Percentiles rank a stretch among this genome's conserved stretches.
Conservation (phyloP, 2,329 filamentous ascomycete genomes). For the Fusarium sp. region DNA sequence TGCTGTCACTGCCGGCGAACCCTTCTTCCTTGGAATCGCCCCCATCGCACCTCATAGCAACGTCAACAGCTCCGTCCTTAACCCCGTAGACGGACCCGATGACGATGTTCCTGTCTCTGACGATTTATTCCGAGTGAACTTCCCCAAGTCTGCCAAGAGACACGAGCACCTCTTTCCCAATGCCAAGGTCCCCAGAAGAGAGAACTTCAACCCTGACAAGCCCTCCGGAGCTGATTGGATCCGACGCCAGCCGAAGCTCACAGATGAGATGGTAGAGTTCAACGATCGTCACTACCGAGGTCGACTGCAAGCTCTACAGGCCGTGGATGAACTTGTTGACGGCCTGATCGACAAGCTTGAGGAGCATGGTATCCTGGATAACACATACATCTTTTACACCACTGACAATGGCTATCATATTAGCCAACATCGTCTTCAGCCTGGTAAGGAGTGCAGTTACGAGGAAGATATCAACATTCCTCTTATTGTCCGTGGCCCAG, state of each 20-base stretch:
- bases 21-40: slow-evolving; percentile 71
- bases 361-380: slow-evolving; percentile 52
- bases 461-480: slow-evolving; percentile 69
- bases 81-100: slow-evolving; percentile 53
- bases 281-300: slow-evolving; percentile 59
- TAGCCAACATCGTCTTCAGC: slow-evolving; percentile 65
- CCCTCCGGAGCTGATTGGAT: slow-evolving; percentile 63
- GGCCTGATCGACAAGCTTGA: slow-evolving; percentile 55
- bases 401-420: slow-evolving; percentile 70
- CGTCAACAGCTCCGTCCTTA: slow-evolving; percentile 57
- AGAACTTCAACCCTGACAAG: slow-evolving; percentile 74
- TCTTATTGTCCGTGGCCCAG: slow-evolving; percentile 65
- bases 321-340: slow-evolving; percentile 63
- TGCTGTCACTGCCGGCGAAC: slow-evolving; percentile 60
- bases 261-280: slow-evolving; percentile 51
- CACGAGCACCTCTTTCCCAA: slow-evolving; percentile 71
- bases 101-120: slow-evolving; percentile 20
- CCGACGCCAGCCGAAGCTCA: slow-evolving; percentile 54
- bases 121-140: background rate
- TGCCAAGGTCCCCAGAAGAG: slow-evolving; percentile 71
- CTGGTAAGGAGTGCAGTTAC: slow-evolving; percentile 66
- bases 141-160: slow-evolving; percentile 60
- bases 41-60: slow-evolving; percentile 59
- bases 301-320: slow-evolving; percentile 60
- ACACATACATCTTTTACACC: slow-evolving; percentile 68